These are phyloP conservation scores for Moniliella sp. DNA, from an alignment of 1,284 basidiomycete species.

Conservation along the genomic window DNA sequence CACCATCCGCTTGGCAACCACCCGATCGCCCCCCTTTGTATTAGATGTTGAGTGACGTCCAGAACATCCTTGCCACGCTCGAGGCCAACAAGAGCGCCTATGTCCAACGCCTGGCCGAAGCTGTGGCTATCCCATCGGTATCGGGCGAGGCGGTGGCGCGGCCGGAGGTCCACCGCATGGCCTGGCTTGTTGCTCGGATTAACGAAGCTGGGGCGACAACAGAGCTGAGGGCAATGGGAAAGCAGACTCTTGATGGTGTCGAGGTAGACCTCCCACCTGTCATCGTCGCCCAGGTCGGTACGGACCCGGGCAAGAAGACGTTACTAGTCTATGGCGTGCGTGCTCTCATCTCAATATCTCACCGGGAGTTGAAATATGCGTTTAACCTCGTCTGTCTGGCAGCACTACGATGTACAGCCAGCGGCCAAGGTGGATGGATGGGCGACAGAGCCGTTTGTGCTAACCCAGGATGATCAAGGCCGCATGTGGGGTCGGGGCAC, in stretches of 20 bases:
- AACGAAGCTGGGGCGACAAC: constrained; percentile 20
- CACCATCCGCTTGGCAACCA: too few relatives aligned
- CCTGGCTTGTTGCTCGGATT: constrained; percentile 25
- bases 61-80: constrained; percentile 23
- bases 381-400: too few relatives aligned
- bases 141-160: constrained; percentile 30
- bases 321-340: constrained; percentile 69
- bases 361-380: too few relatives aligned
- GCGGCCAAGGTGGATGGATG: constrained; percentile 53
- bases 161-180: constrained; percentile 28
- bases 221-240: constrained; percentile 39
- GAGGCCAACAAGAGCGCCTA: constrained; percentile 21
- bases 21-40: too few relatives aligned
- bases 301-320: constrained; percentile 66
- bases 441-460: constrained; percentile 63
- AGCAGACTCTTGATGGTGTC: constrained; percentile 58
- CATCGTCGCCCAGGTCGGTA: constrained; percentile 52
- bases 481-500: constrained; percentile 56
- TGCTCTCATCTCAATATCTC: too few relatives aligned
- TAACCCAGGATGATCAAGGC: constrained; percentile 49
- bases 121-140: constrained; percentile 29
- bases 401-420: constrained; percentile 19
- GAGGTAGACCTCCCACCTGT: constrained; percentile 61
- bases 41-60: too few relatives aligned
- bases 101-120: constrained; percentile 21